Percentiles rank a stretch among this genome's conserved stretches.
phyloP scores from a whole-genome alignment of 345 rosid species.

The Arabidopsis thaliana region TAIR10.1 NC_003070.9:13572001-13572500 shows the following conservation, averaged over 20 bases:
- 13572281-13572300: no score
- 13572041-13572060: conserved; percentile 8
- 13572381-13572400: neutral
- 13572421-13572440: no score
- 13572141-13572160: neutral
- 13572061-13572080: conserved; percentile 19
- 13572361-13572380: neutral
- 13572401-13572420: no score
- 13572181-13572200: neutral
- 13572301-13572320: no score
- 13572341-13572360: neutral
- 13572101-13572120: conserved; percentile 12
- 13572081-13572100: neutral
- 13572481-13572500: no score
- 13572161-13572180: neutral
- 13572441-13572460: neutral
- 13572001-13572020: no score
- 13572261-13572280: neutral
- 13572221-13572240: neutral
- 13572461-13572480: no score
- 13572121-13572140: neutral
- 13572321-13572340: no score
- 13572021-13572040: no score
- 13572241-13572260: neutral
- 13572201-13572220: neutral